These are phyloP conservation scores for Diaporthe citri DNA, from an alignment of 2,329 filamentous ascomycete genomes.

Conservation along the genomic window DNA sequence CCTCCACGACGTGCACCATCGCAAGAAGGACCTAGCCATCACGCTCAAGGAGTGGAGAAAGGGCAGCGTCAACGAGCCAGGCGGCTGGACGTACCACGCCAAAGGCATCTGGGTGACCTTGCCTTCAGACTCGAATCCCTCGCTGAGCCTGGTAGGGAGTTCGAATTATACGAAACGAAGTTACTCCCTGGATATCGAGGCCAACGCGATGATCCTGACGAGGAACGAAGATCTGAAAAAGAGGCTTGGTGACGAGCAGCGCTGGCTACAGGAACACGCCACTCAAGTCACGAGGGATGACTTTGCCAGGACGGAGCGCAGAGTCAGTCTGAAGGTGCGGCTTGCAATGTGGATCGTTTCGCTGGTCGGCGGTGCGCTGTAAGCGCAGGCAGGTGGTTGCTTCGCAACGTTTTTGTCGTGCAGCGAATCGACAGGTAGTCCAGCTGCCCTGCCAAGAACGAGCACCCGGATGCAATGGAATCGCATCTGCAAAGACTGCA, in stretches of 20 bases:
- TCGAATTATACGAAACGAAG: conserved; percentile 97
- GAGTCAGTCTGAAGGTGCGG: conserved; percentile 86
- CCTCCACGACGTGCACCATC: conserved; percentile 68
- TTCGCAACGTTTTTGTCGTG: background rate
- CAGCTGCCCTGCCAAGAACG: background rate
- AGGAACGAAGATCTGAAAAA: conserved; percentile 77
- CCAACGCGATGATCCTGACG: conserved; percentile 88
- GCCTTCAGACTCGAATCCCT: conserved; percentile 73
- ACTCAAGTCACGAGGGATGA: conserved; percentile 78
- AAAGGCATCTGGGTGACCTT: conserved; percentile 94
- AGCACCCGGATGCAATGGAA: too few relatives aligned
- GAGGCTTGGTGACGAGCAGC: conserved; percentile 82
- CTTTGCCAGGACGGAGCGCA: conserved; percentile 83
- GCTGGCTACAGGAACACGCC: conserved; percentile 83
- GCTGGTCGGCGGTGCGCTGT: conserved; percentile 88
- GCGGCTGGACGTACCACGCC: conserved; percentile 97
- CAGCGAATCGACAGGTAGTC: background rate
- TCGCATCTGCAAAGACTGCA: background rate
- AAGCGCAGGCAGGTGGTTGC: conserved; percentile 41
- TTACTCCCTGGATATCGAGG: conserved; percentile 92
- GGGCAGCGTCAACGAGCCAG: conserved; percentile 83
- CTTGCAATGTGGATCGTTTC: conserved; percentile 95
- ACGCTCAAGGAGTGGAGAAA: conserved; percentile 88
- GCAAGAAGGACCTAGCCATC: conserved; percentile 68
- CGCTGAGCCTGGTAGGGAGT: conserved; percentile 87